Evolutionary conservation across 1,284 basidiomycete genomes (phyloP).

Genomic region (Rhizoctonia solani): DNA sequence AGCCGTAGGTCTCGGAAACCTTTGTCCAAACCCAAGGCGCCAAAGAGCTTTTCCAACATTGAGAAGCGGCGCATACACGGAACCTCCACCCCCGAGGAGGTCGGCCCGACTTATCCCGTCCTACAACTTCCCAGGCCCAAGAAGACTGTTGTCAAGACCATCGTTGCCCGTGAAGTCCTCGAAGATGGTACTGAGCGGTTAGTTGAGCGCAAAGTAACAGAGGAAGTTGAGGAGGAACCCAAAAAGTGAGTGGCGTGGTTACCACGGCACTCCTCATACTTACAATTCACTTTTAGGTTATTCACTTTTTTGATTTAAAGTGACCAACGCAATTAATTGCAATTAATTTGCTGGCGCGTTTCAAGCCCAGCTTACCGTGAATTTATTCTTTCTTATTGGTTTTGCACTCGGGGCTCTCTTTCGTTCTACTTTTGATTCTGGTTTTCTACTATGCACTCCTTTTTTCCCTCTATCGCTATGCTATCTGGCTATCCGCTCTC

Average conservation of each 20-base stretch:
- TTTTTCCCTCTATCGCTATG: background rate
- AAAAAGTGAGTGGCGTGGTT: slow-evolving; percentile 20
- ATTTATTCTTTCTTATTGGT: slow-evolving; percentile 35
- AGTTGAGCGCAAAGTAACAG: slow-evolving; percentile 25
- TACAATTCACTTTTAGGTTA: slow-evolving; percentile 15
- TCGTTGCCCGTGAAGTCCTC: slow-evolving; percentile 4
- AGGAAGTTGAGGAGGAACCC: slow-evolving; percentile 28
- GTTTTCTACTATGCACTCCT: background rate
- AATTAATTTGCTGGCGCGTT: slow-evolving; percentile 25
- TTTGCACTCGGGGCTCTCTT: slow-evolving; percentile 2
- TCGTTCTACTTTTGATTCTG: background rate
- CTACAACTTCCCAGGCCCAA: slow-evolving; percentile 27
- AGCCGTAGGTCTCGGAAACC: slow-evolving; percentile 19
- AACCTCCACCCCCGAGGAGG: slow-evolving; percentile 6
- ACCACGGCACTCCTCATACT: background rate
- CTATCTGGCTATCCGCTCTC: background rate
- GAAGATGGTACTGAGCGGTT: slow-evolving; percentile 11
- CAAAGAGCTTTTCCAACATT: background rate
- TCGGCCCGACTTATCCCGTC: slow-evolving; percentile 30
- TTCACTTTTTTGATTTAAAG: slow-evolving; percentile 27
- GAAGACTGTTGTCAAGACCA: slow-evolving; percentile 26
- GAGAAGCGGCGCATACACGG: slow-evolving; percentile 17
- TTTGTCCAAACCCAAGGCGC: background rate
- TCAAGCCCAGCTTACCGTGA: slow-evolving; percentile 19
- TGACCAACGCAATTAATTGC: slow-evolving; percentile 5